Percentiles rank a stretch among this genome's conserved stretches.
Conservation (phyloP, 129 eudicot genomes). For the Ambrosia artemisiifolia region DNA sequence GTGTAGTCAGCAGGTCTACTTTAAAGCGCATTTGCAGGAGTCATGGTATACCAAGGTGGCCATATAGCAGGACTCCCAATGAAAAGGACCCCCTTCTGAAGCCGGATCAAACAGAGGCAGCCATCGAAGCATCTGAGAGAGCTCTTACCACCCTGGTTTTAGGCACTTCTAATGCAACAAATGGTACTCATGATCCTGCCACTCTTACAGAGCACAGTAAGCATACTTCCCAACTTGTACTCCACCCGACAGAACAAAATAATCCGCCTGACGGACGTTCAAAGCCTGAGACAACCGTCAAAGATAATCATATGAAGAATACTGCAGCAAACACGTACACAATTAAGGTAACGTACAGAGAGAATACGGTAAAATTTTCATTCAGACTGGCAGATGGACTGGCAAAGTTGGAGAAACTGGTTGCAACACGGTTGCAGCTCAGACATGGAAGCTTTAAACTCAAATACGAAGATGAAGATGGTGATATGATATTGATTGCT, state of each 20-base stretch:
- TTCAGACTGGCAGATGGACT: constrained; percentile 13
- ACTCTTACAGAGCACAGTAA: background rate
- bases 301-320: background rate
- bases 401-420: constrained; percentile 12
- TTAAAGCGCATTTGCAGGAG: constrained; percentile 6
- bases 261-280: background rate
- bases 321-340: background rate
- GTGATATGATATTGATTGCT: constrained; percentile 6
- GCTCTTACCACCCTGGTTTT: background rate
- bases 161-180: background rate
- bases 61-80: constrained; percentile 3
- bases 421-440: constrained; percentile 8
- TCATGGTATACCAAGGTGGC: background rate
- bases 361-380: background rate
- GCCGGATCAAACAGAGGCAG: constrained; percentile 3
- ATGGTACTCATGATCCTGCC: background rate
- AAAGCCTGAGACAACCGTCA: constrained; percentile 1
- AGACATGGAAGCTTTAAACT: constrained; percentile 3
- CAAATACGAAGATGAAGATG: constrained; percentile 16
- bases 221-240: background rate
- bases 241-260: background rate
- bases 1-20: background rate
- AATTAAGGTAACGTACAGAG: constrained; percentile 5
- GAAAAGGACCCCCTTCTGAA: background rate
- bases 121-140: background rate